Evolutionary conservation across 129 eudicot species (phyloP), one percentile per base, ranked within the genome.

Genomic region (carrot (Daucus carota)): DNA sequence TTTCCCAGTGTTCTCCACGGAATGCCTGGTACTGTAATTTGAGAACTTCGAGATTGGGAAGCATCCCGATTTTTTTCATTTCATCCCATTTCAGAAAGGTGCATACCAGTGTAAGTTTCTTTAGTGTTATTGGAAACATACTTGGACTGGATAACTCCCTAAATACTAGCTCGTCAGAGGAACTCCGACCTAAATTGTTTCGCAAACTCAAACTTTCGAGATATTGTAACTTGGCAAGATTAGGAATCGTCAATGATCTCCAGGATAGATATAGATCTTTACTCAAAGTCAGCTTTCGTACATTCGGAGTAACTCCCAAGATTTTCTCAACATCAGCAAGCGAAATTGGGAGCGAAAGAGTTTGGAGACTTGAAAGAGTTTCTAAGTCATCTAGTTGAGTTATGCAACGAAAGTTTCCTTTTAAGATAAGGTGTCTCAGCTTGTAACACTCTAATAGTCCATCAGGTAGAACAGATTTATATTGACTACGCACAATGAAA

Each of bases 31-130:
- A 8, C 13, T 42, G 28, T 38, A 78, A 57, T 70, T 83, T 83
- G 45, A 83, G 82, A 70, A 74, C 77, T 24, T 74, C 43, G 45
- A 83, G 83, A 9, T 75, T 78, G 8, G 50, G 80, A 20, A 83
- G 32, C 52, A 15, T 22, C 26, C 83, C 80, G 22, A 79, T 70
- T 1, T 52, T 16, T 3, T 79, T 54, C 32, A 75, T 46, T 16
- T 75, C 33, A 12, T 71, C 48, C 81, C 83, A 79, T 4, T 71
- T 68, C 65, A 75, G 20, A 16, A 31, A 4, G 16, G 63, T 50
- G 1, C 46, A n/a, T 9, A 59, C 45, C 50, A 83, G 24, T 6
- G 78, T 75, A 34, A 83, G 48, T 50, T 72, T 62, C 41, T 47
- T 83, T 2, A 83, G 42, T 31, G 29, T 75, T 1, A 3, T 41